Evolutionary conservation across 345 rosid species (phyloP).

Genomic region (Eucalyptus dawsonii): DNA sequence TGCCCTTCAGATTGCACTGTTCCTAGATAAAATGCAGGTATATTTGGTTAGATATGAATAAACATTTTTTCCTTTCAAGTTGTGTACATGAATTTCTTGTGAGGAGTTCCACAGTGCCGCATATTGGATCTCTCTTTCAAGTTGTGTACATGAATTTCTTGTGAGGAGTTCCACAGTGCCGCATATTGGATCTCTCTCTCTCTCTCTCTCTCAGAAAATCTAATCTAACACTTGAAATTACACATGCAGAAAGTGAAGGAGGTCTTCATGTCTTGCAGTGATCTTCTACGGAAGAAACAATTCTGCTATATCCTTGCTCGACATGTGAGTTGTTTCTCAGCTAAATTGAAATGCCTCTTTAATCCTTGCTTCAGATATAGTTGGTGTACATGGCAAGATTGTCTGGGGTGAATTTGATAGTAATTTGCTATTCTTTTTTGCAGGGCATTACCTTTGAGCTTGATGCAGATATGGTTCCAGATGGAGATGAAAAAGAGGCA

Average conservation of each 20-base stretch:
- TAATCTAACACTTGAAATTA: constrained; percentile 1
- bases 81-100: background rate
- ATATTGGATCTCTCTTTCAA: background rate
- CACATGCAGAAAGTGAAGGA: constrained; percentile 61
- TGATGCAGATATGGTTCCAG: constrained; percentile 51
- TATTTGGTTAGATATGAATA: background rate
- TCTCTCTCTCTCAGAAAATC: background rate
- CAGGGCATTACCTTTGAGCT: constrained; percentile 73
- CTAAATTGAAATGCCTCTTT: background rate
- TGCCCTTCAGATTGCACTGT: constrained; percentile 80
- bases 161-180: too few species aligned
- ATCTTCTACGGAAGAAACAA: constrained; percentile 64
- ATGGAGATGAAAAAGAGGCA: constrained; percentile 48
- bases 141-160: too few species aligned
- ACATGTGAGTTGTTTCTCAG: constrained; percentile 45
- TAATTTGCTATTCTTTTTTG: background rate
- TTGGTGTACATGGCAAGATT: background rate
- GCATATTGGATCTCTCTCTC: background rate
- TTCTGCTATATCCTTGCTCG: constrained; percentile 85
- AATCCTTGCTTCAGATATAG: background rate
- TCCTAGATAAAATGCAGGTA: constrained; percentile 79
- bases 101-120: background rate
- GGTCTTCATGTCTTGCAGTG: constrained; percentile 67
- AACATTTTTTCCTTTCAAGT: background rate
- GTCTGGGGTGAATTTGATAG: background rate